phyloP scores from a whole-genome alignment of 257 asterid genomes.

The Nicotiana knightiana region DNA sequence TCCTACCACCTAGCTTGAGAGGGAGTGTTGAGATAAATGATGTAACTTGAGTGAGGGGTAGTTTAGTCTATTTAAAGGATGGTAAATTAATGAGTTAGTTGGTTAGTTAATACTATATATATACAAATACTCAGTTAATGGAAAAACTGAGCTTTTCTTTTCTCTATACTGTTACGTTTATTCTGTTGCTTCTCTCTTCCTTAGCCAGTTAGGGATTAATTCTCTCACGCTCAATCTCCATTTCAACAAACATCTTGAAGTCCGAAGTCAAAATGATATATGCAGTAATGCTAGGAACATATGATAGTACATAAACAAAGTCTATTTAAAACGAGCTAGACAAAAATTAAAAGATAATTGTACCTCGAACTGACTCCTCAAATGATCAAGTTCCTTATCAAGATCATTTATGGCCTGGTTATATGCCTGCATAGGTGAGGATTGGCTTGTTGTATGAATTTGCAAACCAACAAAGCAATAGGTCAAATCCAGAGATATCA shows the following conservation, averaged over 20 bases:
- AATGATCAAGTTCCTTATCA: conserved; percentile 89
- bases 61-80: too few relatives aligned
- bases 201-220: too few relatives aligned
- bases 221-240: too few relatives aligned
- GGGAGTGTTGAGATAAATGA: too few relatives aligned
- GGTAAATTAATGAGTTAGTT: too few relatives aligned
- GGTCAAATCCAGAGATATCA: not conserved
- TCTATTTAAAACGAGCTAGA: not conserved
- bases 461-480: conserved; percentile 27
- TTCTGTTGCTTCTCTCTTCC: too few relatives aligned
- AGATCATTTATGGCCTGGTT: conserved; percentile 95
- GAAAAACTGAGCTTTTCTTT: too few relatives aligned
- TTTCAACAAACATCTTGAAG: not conserved
- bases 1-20: too few relatives aligned
- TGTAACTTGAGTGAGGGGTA: too few relatives aligned
- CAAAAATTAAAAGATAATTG: not conserved
- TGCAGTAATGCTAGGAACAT: not conserved
- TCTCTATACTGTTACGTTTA: too few relatives aligned
- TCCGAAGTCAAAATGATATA: not conserved
- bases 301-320: not conserved
- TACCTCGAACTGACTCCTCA: conserved; percentile 80
- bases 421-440: conserved; percentile 98
- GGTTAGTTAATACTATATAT: too few relatives aligned
- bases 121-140: too few relatives aligned
- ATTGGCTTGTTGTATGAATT: conserved; percentile 92